A percentile compares a stretch with the other conserved stretches of the same genome.
Conservation (phyloP, 2,329 filamentous ascomycete genomes). For the Colletotrichum agaves region DNA sequence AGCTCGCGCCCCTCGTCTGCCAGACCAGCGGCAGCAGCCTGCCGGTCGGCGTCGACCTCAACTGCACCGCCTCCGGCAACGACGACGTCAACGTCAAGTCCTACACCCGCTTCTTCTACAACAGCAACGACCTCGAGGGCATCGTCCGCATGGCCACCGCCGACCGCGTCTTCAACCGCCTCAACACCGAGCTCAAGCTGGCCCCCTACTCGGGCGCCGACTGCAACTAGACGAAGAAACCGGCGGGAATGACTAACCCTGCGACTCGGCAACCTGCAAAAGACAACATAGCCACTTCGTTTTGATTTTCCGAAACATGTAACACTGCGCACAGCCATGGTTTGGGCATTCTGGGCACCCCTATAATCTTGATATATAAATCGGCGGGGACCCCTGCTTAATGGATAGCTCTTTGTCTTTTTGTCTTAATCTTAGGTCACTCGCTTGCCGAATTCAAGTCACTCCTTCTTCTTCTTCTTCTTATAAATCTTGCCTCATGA, state of each 20-base stretch:
- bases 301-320: not conserved
- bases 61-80: slow-evolving; percentile 25
- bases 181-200: slow-evolving; percentile 14
- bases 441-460: slow-evolving; percentile 17
- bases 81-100: slow-evolving; percentile 18
- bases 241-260: not conserved
- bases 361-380: slow-evolving; percentile 12
- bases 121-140: slow-evolving; percentile 13
- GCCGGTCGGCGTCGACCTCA: slow-evolving; percentile 21
- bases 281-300: slow-evolving; percentile 3
- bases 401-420: slow-evolving; percentile 16
- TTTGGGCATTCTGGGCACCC: slow-evolving; percentile 12
- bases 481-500: too few relatives aligned
- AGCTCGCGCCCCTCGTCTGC: slow-evolving; percentile 29
- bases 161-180: not conserved
- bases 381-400: slow-evolving; percentile 5
- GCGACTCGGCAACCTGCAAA: not conserved
- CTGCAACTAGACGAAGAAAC: slow-evolving; percentile 1
- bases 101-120: slow-evolving; percentile 24
- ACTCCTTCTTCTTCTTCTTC: slow-evolving; percentile 14
- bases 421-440: slow-evolving; percentile 13
- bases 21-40: not conserved
- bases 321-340: not conserved
- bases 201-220: not conserved
- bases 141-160: slow-evolving; percentile 23